These are phyloP conservation scores for Euphrasia arctica DNA, from an alignment of 305 asterid genomes.

Conservation along the genomic window DNA sequence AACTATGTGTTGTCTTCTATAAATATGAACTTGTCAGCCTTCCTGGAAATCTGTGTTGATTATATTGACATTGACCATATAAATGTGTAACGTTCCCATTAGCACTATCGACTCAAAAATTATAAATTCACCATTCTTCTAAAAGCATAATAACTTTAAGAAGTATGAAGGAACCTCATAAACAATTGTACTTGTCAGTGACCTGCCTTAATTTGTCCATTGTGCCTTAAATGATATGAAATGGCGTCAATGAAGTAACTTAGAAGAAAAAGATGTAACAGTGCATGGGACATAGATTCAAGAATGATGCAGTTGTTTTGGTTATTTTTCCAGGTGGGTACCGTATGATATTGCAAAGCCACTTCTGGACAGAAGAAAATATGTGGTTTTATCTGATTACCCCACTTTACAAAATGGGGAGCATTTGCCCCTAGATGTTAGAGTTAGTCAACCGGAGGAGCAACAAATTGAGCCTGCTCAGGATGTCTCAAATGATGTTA, in stretches of 20 bases:
- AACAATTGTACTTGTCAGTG: not conserved
- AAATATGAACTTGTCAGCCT: too few relatives aligned
- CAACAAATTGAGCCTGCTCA: slow-evolving; percentile 39
- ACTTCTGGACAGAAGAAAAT: slow-evolving; percentile 63
- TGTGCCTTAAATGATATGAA: not conserved
- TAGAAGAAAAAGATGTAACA: too few relatives aligned
- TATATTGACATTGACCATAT: too few relatives aligned
- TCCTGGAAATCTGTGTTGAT: too few relatives aligned
- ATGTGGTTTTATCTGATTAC: slow-evolving; percentile 68
- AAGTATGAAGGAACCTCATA: not conserved
- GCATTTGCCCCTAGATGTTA: slow-evolving; percentile 29
- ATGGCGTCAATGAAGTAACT: not conserved
- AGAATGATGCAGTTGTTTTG: not conserved
- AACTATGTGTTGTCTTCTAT: too few relatives aligned
- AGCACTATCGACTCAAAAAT: slow-evolving; percentile 1
- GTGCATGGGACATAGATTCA: not conserved
- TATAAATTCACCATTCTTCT: slow-evolving; percentile 11
- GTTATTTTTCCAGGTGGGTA: slow-evolving; percentile 65
- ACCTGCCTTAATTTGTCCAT: not conserved
- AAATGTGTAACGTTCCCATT: slow-evolving; percentile 8
- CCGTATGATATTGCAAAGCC: slow-evolving; percentile 72
- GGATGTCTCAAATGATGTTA: slow-evolving; percentile 49
- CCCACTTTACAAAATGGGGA: slow-evolving; percentile 45
- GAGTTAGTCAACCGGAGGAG: slow-evolving; percentile 44
- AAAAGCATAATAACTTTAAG: not conserved